These are phyloP conservation scores for Fraxinus excelsior DNA, from an alignment of 257 asterid genomes.

Conservation along the genomic window DNA sequence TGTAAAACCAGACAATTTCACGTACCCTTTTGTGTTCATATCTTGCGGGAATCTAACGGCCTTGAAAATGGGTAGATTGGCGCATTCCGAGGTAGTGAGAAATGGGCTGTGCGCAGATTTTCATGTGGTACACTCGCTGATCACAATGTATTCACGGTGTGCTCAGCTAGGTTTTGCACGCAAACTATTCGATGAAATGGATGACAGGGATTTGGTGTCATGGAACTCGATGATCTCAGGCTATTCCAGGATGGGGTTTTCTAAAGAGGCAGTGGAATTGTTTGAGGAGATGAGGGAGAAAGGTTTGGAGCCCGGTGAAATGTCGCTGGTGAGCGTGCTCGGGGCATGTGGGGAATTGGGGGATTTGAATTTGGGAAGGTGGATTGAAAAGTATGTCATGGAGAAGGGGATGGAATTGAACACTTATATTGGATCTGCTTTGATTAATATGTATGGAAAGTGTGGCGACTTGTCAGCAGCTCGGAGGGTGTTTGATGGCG, in stretches of 20 bases:
- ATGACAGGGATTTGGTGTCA: slow-evolving; percentile 65
- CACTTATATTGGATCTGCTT: slow-evolving; percentile 74
- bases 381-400: slow-evolving; percentile 50
- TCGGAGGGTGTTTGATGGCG: slow-evolving; percentile 51
- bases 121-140: slow-evolving; percentile 74
- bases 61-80: slow-evolving; percentile 40
- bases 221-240: slow-evolving; percentile 92
- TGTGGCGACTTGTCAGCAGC: slow-evolving; percentile 82
- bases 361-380: slow-evolving; percentile 59
- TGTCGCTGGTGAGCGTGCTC: slow-evolving; percentile 78
- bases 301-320: slow-evolving; percentile 75
- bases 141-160: slow-evolving; percentile 72
- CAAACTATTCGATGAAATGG: slow-evolving; percentile 77
- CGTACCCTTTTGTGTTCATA: slow-evolving; percentile 80
- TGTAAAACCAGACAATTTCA: slow-evolving; percentile 72
- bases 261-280: slow-evolving; percentile 71
- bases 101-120: slow-evolving; percentile 62
- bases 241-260: slow-evolving; percentile 60
- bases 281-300: slow-evolving; percentile 60
- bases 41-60: slow-evolving; percentile 67
- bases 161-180: slow-evolving; percentile 54
- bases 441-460: slow-evolving; percentile 80
- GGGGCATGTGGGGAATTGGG: slow-evolving; percentile 86
- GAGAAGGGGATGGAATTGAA: slow-evolving; percentile 52
- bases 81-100: slow-evolving; percentile 68